Evolutionary conservation across 2,329 filamentous ascomycete species (phyloP), one percentile per base, ranked within the genome.

Genomic region (Neoarthrinium moseri): DNA sequence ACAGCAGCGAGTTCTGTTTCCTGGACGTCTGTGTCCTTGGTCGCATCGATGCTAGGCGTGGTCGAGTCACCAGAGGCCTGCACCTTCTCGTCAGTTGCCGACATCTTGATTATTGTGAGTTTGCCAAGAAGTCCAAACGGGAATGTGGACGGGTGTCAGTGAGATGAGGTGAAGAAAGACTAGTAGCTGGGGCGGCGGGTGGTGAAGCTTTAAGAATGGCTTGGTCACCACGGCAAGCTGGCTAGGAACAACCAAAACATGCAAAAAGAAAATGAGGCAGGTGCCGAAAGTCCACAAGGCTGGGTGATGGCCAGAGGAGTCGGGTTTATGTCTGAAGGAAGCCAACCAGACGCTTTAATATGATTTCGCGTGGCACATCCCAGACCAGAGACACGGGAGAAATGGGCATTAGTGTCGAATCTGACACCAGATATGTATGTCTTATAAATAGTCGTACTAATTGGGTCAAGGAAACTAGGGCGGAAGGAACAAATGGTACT

Each of bases 1-100:
- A 30, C 2, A 15, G 26, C n/a, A 17, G 11, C 35, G 29, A 47
- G 48, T 45, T 63, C 60, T 22, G 56, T 17, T 18, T 51, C 47
- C 23, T 50, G 52, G 29, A 43, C 38, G 17, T 33, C 26, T 18
- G 26, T 13, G 6, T 47, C 45, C 21, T 43, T 39, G 29, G 17
- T 30, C 23, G 23, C 32, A 8, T 48, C 27, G 36, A 45, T 42
- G 30, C 48, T 50, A 18, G 35, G 41, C 17, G 48, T 22, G 18
- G 34, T 46, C 7, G 43, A 49, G 13, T 40, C 40, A 17, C 46
- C 46, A 17, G 46, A 45, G 20, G 32, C 18, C 27, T 27, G 34
- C 26, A 32, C 29, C 22, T 40, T 35, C 26, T 48, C 41, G 34
- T 40, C 23, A 13, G n/a, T 17, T 15, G 24, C 23, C 17, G 29